A percentile compares a stretch with the other conserved stretches of the same genome.
phyloP scores from a whole-genome alignment of 2,329 filamentous ascomycete species.

The Colletotrichum costaricense region DNA sequence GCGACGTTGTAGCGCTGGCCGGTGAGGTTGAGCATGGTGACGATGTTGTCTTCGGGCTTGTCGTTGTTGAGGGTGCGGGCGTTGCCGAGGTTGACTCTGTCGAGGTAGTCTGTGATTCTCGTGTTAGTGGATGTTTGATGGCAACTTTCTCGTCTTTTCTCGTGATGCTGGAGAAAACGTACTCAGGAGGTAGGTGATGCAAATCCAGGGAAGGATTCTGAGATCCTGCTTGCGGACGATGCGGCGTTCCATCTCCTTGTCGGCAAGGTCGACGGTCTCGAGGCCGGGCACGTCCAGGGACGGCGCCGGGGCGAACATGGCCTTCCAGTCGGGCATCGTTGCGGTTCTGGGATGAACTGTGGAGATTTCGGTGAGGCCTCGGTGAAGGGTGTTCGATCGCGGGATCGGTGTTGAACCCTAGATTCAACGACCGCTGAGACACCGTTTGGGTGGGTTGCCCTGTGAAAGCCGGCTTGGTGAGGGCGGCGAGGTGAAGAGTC shows the following conservation, averaged over 20 bases:
- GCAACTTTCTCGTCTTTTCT: neutral
- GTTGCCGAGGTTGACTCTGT: slow-evolving; percentile 48
- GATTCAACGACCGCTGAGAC: neutral
- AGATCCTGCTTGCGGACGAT: slow-evolving; percentile 48
- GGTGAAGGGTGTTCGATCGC: neutral
- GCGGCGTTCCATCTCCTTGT: slow-evolving; percentile 47
- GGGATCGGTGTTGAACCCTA: neutral
- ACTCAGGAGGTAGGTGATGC: slow-evolving; percentile 46
- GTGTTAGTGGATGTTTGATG: neutral
- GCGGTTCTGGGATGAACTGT: neutral
- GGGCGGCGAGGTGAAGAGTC: neutral
- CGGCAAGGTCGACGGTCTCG: slow-evolving; percentile 47
- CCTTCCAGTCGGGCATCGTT: slow-evolving; percentile 37
- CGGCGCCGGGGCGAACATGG: slow-evolving; percentile 37
- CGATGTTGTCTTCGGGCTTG: slow-evolving; percentile 46
- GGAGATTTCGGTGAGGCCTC: slow-evolving; percentile 7
- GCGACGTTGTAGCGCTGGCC: slow-evolving; percentile 46
- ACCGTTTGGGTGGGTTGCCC: neutral
- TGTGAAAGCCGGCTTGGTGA: neutral
- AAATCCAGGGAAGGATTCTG: slow-evolving; percentile 47
- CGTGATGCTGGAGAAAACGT: neutral
- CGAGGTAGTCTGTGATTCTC: slow-evolving; percentile 40
- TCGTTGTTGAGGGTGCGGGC: slow-evolving; percentile 48
- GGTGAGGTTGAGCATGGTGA: slow-evolving; percentile 44
- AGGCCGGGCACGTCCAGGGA: slow-evolving; percentile 47